A percentile compares a stretch with the other conserved stretches of the same genome.
Conservation (phyloP, 163 green algal genomes). For the Scenedesmus sp. region DNA sequence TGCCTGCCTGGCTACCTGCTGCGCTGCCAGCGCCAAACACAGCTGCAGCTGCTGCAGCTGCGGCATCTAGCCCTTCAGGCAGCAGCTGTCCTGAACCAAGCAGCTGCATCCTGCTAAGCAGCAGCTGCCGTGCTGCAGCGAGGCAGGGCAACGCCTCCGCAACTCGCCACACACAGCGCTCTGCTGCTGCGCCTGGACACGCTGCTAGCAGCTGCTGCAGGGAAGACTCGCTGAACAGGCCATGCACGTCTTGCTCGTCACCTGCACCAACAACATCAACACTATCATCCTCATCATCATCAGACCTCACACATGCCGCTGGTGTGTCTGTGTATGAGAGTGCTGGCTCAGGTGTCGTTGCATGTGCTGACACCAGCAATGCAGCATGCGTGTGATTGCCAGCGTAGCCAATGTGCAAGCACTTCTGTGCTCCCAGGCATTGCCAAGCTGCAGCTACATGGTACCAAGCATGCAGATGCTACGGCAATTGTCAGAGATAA, state of each 20-base stretch:
- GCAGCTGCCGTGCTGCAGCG: slow-evolving; percentile 49
- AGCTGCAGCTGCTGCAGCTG: slow-evolving; percentile 1
- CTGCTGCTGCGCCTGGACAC: not conserved
- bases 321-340: not conserved
- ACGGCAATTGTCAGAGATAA: not conserved
- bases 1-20: not conserved
- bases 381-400: not conserved
- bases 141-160: slow-evolving; percentile 55
- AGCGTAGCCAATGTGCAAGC: not conserved
- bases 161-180: slow-evolving; percentile 59
- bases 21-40: not conserved
- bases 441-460: not conserved
- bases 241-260: slow-evolving; percentile 37
- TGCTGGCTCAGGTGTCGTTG: not conserved
- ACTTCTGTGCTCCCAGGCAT: not conserved
- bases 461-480: not conserved
- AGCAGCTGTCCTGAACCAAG: slow-evolving; percentile 52
- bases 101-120: slow-evolving; percentile 45
- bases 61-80: not conserved
- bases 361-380: not conserved
- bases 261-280: slow-evolving; percentile 14
- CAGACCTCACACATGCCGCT: no score
- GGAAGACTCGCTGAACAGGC: not conserved
- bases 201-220: slow-evolving; percentile 51
- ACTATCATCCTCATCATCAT: no score